Evolutionary conservation across 169 alveolate species (phyloP).

Genomic region (Plasmodium blacklocki): DNA sequence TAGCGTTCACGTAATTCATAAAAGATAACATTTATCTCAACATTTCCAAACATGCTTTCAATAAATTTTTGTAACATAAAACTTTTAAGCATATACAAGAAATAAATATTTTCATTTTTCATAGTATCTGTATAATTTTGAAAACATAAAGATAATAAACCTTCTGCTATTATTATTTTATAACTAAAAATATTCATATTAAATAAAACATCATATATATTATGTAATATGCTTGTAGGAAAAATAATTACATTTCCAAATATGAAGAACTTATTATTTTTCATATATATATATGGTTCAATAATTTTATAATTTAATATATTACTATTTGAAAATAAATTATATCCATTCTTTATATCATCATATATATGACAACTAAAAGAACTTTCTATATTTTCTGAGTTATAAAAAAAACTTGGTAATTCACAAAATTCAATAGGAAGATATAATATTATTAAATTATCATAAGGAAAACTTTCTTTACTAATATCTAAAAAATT

Average conservation of each 20-base stretch:
- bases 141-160: slow-evolving; percentile 59
- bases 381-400: slow-evolving; percentile 58
- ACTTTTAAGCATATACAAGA: slow-evolving; percentile 37
- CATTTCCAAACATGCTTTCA: slow-evolving; percentile 38
- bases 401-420: slow-evolving; percentile 16
- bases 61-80: slow-evolving; percentile 37
- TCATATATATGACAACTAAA: slow-evolving; percentile 35
- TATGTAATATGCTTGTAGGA: slow-evolving; percentile 30
- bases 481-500: slow-evolving; percentile 55
- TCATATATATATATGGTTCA: slow-evolving; percentile 58
- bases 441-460: slow-evolving; percentile 37
- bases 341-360: slow-evolving; percentile 65
- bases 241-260: slow-evolving; percentile 61
- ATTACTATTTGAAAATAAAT: slow-evolving; percentile 48
- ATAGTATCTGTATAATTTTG: slow-evolving; percentile 9
- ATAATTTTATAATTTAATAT: slow-evolving; percentile 50
- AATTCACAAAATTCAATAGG: slow-evolving; percentile 40
- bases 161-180: slow-evolving; percentile 65
- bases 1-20: slow-evolving; percentile 62
- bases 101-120: slow-evolving; percentile 33
- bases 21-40: slow-evolving; percentile 73
- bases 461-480: slow-evolving; percentile 60
- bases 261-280: slow-evolving; percentile 35
- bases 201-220: slow-evolving; percentile 52
- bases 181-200: slow-evolving; percentile 44